Evolutionary conservation across 805 yeast species (phyloP), one percentile per base, ranked within the genome.

Genomic region (Blastobotrys peoriensis): DNA sequence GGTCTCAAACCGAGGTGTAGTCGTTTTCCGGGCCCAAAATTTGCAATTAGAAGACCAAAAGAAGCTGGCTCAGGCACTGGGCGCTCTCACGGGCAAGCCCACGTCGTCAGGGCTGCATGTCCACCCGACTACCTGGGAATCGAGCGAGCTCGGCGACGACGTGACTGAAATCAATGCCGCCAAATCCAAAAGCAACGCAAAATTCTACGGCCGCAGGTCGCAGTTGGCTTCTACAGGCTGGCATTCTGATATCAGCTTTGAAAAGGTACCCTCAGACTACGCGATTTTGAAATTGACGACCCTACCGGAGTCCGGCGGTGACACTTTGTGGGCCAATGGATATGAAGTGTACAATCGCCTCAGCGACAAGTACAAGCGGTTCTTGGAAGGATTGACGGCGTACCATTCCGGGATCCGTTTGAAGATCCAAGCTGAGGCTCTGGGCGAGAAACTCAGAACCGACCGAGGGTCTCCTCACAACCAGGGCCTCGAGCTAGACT

Each of bases 201-300:
- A 17, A 19, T 37, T 23, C 3, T 34, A 18, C 8, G 38, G n/a
- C n/a, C n/a, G n/a, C n/a, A n/a, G 27, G n/a, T 30, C 36, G 3
- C 23, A 33, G 16, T 21, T 17, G 38, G 38, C 36, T 16, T n/a
- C 33, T 9, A 35, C 33, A 10, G 44, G 44, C 4, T 83, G 84
- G 83, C 91, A 84, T 62, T 72, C 84, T 5, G 93, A 84, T 60
- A 81, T 81, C 23, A 74, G 86, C n/a, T 83, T 80, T 60, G 89
- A 83, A 61, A 70, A 70, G 43, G 85, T 79, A 60, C 83, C 88
- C 5, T 83, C 89, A 3, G 82, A 83, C 6, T 68, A 75, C 45
- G 82, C 91, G 0, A 74, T 79, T 47, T 78, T 83, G 57, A 69
- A 76, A 17, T 76, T 80, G 44, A 64, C 82, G 35, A 83, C 81